Percentiles rank a stretch among this genome's conserved stretches.
Conservation (phyloP, 805 yeast species). For the Danielia reshetovae region DNA sequence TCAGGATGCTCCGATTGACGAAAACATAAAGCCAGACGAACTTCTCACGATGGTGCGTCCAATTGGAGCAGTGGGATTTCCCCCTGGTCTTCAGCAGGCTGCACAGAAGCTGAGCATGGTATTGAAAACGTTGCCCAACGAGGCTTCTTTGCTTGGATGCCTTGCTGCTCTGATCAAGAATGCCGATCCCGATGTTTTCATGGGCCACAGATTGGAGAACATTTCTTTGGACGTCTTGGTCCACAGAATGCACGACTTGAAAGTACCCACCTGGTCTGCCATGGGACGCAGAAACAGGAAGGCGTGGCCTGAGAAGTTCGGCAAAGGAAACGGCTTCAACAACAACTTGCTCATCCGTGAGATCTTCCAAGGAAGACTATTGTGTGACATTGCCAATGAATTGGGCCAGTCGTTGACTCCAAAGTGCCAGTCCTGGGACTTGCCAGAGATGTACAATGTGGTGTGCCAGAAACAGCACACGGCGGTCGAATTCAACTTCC, state of each 20-base stretch:
- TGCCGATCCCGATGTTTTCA: constrained; percentile 85
- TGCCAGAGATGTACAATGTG: constrained; percentile 84
- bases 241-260: constrained; percentile 73
- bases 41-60: constrained; percentile 78
- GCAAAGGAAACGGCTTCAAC: constrained; percentile 47
- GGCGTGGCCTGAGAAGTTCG: constrained; percentile 74
- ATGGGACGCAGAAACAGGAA: constrained; percentile 80
- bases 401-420: constrained; percentile 89
- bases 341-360: constrained; percentile 59
- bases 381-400: constrained; percentile 92
- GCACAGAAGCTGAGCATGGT: constrained; percentile 52
- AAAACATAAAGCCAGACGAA: constrained; percentile 55
- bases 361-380: constrained; percentile 75
- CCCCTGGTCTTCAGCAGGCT: constrained; percentile 67
- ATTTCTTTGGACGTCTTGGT: constrained; percentile 74
- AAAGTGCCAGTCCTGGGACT: constrained; percentile 92
- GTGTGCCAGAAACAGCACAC: constrained; percentile 62
- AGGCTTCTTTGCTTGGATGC: constrained; percentile 68
- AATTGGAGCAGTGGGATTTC: constrained; percentile 57
- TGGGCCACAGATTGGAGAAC: constrained; percentile 84
- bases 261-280: constrained; percentile 71
- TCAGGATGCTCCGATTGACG: constrained; percentile 72
- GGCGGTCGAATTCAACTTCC: constrained; percentile 70
- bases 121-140: constrained; percentile 63
- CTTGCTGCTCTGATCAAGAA: constrained; percentile 65